Percentiles rank a stretch among this genome's conserved stretches.
Conservation (phyloP, 139 green algal genomes). For the Nannochloris sp. region DNA sequence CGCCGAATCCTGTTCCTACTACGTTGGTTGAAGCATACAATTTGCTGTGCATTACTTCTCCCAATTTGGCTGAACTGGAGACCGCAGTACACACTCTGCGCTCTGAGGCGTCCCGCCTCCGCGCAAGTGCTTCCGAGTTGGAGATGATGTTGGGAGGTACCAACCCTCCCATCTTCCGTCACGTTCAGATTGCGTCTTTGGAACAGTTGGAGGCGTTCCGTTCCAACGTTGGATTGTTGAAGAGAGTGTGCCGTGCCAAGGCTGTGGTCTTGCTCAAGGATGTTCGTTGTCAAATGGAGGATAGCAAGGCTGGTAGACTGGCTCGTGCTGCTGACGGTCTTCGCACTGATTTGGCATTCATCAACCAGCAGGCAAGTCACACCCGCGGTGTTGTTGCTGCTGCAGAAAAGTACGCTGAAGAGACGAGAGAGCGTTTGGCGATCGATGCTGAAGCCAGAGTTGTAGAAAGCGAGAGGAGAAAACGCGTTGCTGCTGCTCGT, state of each 20-base stretch:
- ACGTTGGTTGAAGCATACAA: slow-evolving; percentile 37
- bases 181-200: slow-evolving; percentile 21
- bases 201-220: slow-evolving; percentile 46
- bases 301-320: slow-evolving; percentile 1
- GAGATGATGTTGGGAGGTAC: slow-evolving; percentile 36
- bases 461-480: background rate
- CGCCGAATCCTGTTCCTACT: slow-evolving; percentile 24
- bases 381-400: background rate
- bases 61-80: slow-evolving; percentile 28
- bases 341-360: slow-evolving; percentile 12
- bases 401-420: slow-evolving; percentile 3
- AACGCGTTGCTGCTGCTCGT: background rate
- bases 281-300: slow-evolving; percentile 30
- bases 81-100: slow-evolving; percentile 44
- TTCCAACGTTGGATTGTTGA: slow-evolving; percentile 43
- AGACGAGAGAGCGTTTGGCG: slow-evolving; percentile 7
- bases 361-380: slow-evolving; percentile 1
- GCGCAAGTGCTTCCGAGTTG: slow-evolving; percentile 22
- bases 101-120: slow-evolving; percentile 28
- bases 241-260: slow-evolving; percentile 51
- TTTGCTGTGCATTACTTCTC: slow-evolving; percentile 23
- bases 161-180: slow-evolving; percentile 51
- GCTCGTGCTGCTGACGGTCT: slow-evolving; percentile 3
- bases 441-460: background rate
- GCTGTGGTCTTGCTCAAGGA: slow-evolving; percentile 27